Conservation (phyloP, 2,329 filamentous ascomycete species). For the Bipolaris gigantea region DNA sequence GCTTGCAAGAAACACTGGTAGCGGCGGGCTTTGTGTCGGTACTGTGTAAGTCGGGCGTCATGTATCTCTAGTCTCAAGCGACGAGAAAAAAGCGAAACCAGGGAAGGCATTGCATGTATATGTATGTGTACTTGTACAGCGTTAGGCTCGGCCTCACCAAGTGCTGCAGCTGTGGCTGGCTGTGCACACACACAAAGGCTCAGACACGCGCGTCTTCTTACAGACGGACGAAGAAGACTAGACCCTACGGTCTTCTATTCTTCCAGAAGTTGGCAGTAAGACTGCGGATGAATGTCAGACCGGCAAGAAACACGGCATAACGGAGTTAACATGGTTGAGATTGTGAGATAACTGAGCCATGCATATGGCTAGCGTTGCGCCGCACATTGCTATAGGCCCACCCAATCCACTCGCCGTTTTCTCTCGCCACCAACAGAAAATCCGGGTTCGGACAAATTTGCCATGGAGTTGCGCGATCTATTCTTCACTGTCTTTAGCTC, state of each 20-base stretch:
- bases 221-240: background rate
- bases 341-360: background rate
- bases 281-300: background rate
- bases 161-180: background rate
- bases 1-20: conserved; percentile 17
- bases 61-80: background rate
- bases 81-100: conserved; percentile 7
- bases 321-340: conserved; percentile 2
- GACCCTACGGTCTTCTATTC: background rate
- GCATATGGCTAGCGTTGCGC: background rate
- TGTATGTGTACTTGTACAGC: conserved; percentile 1
- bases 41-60: background rate
- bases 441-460: background rate
- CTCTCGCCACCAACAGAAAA: no score
- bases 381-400: background rate
- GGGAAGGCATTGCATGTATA: conserved; percentile 18
- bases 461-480: background rate
- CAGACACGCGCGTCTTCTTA: background rate
- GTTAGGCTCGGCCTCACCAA: background rate
- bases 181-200: background rate
- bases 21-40: background rate
- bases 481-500: background rate
- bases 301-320: background rate
- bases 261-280: no score
- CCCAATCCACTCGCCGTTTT: no score